Evolutionary conservation across 768 basidiomycete species (phyloP), one percentile per base, ranked within the genome.

Genomic region (Daedaleopsis nitida): DNA sequence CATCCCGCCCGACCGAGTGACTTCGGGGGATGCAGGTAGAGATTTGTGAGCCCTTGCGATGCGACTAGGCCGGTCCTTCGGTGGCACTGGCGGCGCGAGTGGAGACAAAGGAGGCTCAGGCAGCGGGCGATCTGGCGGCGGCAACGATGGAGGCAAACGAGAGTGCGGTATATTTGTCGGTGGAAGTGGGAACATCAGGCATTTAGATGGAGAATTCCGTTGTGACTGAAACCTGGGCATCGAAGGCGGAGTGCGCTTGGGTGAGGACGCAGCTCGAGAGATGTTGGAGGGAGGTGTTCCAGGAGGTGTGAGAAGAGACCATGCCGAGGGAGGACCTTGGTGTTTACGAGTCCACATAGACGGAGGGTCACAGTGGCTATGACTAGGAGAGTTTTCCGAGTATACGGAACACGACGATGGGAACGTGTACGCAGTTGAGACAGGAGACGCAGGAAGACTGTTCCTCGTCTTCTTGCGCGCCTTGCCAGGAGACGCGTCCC

Each of bases 341-440:
- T 54, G 53, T 6, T 17, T 55, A 6, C 57, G 62, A 10, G 62
- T 63, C 16, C 39, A 37, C 12, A 34, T 19, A 14, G 62, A 39
- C 14, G 53, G 23, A 16, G 55, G 55, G 38, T 49, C 49, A 10
- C 8, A 9, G 2, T 39, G 52, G 17, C 48, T 24, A 5, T 9
- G 19, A 9, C 32, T 16, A 37, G 34, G 34, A 17, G 34, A 39
- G 5, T 23, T 11, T n/a, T 42, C 50, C 5, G 48, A 6, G 35
- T 63, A 66, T 1, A 66, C 38, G 16, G 62, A 64, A 43, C 66
- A 66, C 12, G 62, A 59, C 1, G 66, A 66, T 12, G 66, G 66
- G 60, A 62, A 66, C 16, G 62, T 64, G 10, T 34, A 64, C 3
- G 62, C 66, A 0, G 60, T n/a, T 4, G 62, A 63, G 35, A 52